phyloP scores from a whole-genome alignment of 169 alveolate species.

The Cryptosporidium canis region DNA sequence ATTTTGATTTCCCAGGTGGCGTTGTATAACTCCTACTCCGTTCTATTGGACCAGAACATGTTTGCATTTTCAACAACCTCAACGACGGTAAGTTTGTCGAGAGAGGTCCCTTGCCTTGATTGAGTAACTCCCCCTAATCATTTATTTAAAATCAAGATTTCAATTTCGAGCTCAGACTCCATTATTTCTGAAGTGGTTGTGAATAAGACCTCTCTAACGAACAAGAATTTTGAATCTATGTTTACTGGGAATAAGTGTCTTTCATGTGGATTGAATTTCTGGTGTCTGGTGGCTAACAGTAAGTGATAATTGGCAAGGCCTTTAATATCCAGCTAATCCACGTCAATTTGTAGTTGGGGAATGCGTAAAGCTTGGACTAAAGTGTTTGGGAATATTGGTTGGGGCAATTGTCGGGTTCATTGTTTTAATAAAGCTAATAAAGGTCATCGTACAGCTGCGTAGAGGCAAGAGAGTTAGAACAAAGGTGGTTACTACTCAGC shows the following conservation, averaged over 20 bases:
- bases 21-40: slow-evolving; percentile 49
- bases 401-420: slow-evolving; percentile 6
- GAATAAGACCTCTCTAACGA: slow-evolving; percentile 42
- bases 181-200: slow-evolving; percentile 32
- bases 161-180: slow-evolving; percentile 37
- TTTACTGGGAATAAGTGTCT: slow-evolving; percentile 44
- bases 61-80: slow-evolving; percentile 43
- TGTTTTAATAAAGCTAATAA: background rate
- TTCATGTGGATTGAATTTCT: slow-evolving; percentile 48
- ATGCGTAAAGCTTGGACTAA: slow-evolving; percentile 41
- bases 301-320: background rate
- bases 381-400: slow-evolving; percentile 26
- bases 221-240: slow-evolving; percentile 37
- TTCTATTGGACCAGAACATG: slow-evolving; percentile 48
- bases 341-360: slow-evolving; percentile 11
- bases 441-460: background rate
- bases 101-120: background rate
- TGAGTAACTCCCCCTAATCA: background rate
- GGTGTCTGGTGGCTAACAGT: slow-evolving; percentile 71
- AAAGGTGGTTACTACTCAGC: background rate
- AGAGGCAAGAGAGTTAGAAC: background rate
- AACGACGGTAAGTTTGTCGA: slow-evolving; percentile 30
- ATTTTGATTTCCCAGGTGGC: slow-evolving; percentile 11
- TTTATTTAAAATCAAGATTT: background rate
- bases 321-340: background rate